Evolutionary conservation across 129 eudicot genomes (phyloP), one percentile per base, ranked within the genome.

Genomic region (Silybum marianum): DNA sequence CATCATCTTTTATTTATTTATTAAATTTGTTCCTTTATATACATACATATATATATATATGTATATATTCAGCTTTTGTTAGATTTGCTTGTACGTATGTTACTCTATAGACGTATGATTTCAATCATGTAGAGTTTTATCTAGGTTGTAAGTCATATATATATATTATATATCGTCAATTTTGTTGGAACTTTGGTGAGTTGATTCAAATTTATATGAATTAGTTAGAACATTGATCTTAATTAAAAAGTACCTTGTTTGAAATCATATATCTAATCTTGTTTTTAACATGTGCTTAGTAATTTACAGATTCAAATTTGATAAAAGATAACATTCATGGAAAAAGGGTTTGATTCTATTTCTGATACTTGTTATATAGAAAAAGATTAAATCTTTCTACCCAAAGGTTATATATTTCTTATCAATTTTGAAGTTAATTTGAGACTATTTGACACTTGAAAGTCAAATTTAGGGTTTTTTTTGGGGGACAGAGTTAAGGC

Each of bases 41-140:
- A 32, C 6, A 32, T 32, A 32, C 3, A 32, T 32, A 4, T 32
- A 32, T 32, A 32, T 32, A 32, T 32, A 32, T 32, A 67, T 69
- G 32, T 22, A 9, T 79, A 18, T 12, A 6, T 40, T 68, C 23
- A 65, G 74, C 26, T 58, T 60, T 72, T 22, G 36, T 70, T 68
- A 9, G 4, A 14, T 7, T 70, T 70, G 12, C 68, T 75, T 75
- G 46, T 46, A 75, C 78, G 78, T 75, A 75, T 75, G 69, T 51
- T 23, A 74, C 78, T 48, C 68, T 26, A 28, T 28, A 74, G n/a
- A 40, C 68, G 19, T 78, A 25, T 46, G 19, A 67, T 68, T 69
- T 48, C 22, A 68, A 14, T 30, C 74, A 48, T 66, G 48, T 62
- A 19, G 26, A n/a, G 24, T 48, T 19, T 60, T 60, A 16, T 63